phyloP scores from a whole-genome alignment of 2,329 filamentous ascomycete species.

The Rhynchosporium graminicola region DNA sequence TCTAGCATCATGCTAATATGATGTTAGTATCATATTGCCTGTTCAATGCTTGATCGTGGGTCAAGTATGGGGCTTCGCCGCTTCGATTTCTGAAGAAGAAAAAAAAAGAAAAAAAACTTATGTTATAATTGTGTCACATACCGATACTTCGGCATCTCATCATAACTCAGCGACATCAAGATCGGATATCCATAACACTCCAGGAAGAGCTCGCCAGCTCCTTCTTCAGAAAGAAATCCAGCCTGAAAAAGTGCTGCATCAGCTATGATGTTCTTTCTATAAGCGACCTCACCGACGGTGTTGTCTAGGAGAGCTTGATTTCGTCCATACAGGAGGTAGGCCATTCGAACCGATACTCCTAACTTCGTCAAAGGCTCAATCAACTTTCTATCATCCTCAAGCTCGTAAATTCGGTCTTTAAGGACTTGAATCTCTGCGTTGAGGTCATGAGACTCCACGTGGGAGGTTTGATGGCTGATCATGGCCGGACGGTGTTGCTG shows the following conservation, averaged over 20 bases:
- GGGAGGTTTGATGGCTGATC: not conserved
- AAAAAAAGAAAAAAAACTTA: no score
- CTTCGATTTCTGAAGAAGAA: no score
- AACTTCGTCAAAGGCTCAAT: not conserved
- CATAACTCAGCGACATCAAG: not conserved
- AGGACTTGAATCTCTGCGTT: not conserved
- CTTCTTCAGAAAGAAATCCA: not conserved
- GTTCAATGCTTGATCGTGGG: no score
- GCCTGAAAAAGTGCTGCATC: constrained; percentile 5
- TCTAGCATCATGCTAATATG: not conserved
- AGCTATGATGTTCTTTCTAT: not conserved
- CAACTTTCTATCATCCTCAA: not conserved
- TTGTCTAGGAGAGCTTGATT: not conserved
- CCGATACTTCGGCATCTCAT: not conserved
- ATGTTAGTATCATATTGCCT: no score
- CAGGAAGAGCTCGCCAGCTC: not conserved
- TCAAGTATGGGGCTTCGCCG: no score
- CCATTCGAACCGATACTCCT: not conserved
- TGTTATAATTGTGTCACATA: no score
- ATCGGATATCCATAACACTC: not conserved
- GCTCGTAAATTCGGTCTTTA: not conserved
- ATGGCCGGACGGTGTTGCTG: not conserved
- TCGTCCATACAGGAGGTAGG: not conserved
- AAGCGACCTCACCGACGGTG: not conserved
- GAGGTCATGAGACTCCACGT: no score